Conservation (phyloP, 352 stramenopile species). For the Phytophthora sp. region DNA sequence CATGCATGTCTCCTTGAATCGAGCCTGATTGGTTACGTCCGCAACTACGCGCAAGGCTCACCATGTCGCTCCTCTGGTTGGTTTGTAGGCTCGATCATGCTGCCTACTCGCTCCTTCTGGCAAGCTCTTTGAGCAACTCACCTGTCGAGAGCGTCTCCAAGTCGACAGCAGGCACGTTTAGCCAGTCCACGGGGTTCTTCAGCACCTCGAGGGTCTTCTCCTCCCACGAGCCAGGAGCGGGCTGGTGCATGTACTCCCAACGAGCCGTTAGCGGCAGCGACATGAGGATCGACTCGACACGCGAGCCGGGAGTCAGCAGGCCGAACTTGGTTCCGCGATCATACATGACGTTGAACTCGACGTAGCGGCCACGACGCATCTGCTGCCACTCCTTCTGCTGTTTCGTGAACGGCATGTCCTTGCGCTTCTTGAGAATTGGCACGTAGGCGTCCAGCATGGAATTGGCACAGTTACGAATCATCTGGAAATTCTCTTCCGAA, state of each 20-base stretch:
- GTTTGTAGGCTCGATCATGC: neutral
- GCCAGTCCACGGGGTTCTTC: slow-evolving; percentile 95
- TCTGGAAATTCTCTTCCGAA: slow-evolving; percentile 88
- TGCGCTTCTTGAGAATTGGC: slow-evolving; percentile 95
- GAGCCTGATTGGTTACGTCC: neutral
- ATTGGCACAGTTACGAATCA: slow-evolving; percentile 78
- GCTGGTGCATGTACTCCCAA: slow-evolving; percentile 96
- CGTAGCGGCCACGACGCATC: slow-evolving; percentile 96
- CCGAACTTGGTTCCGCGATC: slow-evolving; percentile 99
- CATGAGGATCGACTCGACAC: slow-evolving; percentile 99
- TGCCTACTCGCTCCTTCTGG: slow-evolving; percentile 62
- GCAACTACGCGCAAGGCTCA: neutral
- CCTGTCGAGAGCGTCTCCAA: slow-evolving; percentile 73
- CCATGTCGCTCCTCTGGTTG: neutral
- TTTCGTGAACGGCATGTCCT: slow-evolving; percentile 95
- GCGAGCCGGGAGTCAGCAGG: slow-evolving; percentile 94
- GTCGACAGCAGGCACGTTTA: slow-evolving; percentile 83
- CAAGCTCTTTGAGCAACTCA: slow-evolving; percentile 80
- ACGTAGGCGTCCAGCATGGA: slow-evolving; percentile 94
- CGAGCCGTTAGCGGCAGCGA: slow-evolving; percentile 96
- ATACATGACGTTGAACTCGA: slow-evolving; percentile 99
- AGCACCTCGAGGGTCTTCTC: slow-evolving; percentile 94
- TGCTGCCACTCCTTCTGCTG: slow-evolving; percentile 98
- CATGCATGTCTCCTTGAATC: too few species aligned
- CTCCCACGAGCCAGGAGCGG: slow-evolving; percentile 90